phyloP scores from a whole-genome alignment of 176 grass and related monocot species.

The Urochloa ruziziensis region DNA sequence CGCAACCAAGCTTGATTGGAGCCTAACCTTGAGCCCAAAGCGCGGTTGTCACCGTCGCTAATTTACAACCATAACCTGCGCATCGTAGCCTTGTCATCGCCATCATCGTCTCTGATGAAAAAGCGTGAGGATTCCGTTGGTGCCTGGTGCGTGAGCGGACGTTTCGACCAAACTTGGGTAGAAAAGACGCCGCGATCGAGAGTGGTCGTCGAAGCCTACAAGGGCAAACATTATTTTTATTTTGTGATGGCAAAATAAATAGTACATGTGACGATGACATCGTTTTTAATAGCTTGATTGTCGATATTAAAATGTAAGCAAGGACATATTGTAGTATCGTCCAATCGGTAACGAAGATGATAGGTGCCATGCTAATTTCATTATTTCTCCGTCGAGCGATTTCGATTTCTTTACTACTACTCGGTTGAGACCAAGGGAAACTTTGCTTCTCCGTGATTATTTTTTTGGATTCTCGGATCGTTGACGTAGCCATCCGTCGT shows the following conservation, averaged over 20 bases:
- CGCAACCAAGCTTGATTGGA: not conserved
- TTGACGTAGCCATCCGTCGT: not conserved
- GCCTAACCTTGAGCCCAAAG: not conserved
- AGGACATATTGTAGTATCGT: not conserved
- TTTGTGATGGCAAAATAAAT: not conserved
- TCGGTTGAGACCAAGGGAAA: not conserved
- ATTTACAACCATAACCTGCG: not conserved
- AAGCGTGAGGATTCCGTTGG: no score
- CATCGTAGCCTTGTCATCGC: not conserved
- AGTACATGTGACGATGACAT: not conserved
- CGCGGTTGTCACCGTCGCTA: not conserved
- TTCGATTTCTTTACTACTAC: not conserved
- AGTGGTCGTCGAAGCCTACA: not conserved
- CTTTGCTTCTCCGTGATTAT: not conserved
- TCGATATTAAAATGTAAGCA: not conserved
- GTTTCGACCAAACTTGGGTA: not conserved
- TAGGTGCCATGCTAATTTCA: not conserved
- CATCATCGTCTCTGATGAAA: not conserved
- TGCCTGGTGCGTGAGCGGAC: not conserved
- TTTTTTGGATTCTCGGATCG: not conserved
- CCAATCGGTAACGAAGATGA: not conserved
- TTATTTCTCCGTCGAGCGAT: not conserved
- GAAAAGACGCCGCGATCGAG: not conserved
- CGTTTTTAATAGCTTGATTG: not conserved
- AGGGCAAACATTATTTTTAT: not conserved